Evolutionary conservation across 2,329 filamentous ascomycete species (phyloP), one percentile per base, ranked within the genome.

Genomic region (Neoarthrinium moseri): DNA sequence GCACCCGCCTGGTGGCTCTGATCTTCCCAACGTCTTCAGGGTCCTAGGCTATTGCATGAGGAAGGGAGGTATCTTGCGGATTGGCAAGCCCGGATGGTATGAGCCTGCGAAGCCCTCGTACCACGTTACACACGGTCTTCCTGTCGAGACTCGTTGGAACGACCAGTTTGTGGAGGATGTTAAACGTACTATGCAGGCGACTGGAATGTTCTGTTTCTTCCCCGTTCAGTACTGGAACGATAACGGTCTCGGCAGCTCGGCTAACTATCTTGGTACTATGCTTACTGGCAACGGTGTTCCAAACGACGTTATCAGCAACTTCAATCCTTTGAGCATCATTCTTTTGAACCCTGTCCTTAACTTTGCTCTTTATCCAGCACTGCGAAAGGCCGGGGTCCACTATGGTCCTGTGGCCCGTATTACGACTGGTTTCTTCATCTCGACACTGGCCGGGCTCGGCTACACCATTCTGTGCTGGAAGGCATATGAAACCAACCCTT

Each of bases 111-210:
- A 81, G 68, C 81, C 81, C 6, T 78, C 73, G 56, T 60, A 70
- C 41, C 71, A 80, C 20, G 65, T 65, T 12, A 72, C 72, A 17
- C 62, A 63, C 4, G 68, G 69, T 44, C 72, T 68, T 4, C 49
- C 46, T 32, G 57, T 55, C 46, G 48, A 50, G 41, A 75, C 58
- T 64, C 70, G 4, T 0, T 84, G 79, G 77, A 84, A 86, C 50
- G 83, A 87, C 54, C 73, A 75, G 18, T 87, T 83, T 72, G 82
- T 87, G 26, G 81, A 84, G 57, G 80, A 86, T 52, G 78, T 84
- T 29, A 71, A 71, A 45, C 79, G 81, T 57, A 79, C 80, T n/a
- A 68, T 81, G 51, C 71, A 77, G 52, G 77, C 78, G 8, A 79
- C 76, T 47, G 80, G 82, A n/a, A 86, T 80, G 59, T 67, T 78